Percentiles rank a stretch among this genome's conserved stretches.
These are phyloP conservation scores for Aspergillus neotritici DNA, from an alignment of 2,329 filamentous ascomycete genomes.

Conservation along the genomic window DNA sequence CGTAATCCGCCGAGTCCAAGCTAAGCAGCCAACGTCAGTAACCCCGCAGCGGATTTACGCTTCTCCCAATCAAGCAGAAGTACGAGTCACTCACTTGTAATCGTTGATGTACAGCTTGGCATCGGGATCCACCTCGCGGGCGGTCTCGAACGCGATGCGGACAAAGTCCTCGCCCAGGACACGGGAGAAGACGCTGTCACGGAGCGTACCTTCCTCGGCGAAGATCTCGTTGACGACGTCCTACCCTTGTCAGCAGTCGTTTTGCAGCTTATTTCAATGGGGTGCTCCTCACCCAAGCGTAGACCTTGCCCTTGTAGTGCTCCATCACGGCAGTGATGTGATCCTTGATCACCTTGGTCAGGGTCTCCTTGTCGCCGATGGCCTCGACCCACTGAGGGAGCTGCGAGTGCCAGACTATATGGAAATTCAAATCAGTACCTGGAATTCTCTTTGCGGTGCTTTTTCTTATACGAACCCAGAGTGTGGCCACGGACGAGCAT, in stretches of 20 bases:
- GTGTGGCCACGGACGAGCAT: conserved; percentile 59
- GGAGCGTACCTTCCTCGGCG: conserved; percentile 53
- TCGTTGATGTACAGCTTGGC: conserved; percentile 75
- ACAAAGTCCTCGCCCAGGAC: conserved; percentile 67
- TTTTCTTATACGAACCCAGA: conserved; percentile 39
- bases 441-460: conserved; percentile 19
- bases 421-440: neutral
- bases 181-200: conserved; percentile 58
- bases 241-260: conserved; percentile 7
- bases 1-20: conserved; percentile 54
- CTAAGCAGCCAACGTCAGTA: conserved; percentile 42
- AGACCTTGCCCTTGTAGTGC: conserved; percentile 32
- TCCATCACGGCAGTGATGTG: conserved; percentile 33
- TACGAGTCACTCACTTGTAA: conserved; percentile 36
- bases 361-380: conserved; percentile 46
- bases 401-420: conserved; percentile 35
- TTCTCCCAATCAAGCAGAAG: neutral
- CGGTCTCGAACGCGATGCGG: conserved; percentile 63
- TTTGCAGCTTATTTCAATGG: neutral
- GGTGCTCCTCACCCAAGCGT: conserved; percentile 27
- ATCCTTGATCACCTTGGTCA: conserved; percentile 50
- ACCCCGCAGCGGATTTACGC: too few relatives aligned
- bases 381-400: conserved; percentile 37
- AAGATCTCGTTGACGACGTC: conserved; percentile 33
- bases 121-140: conserved; percentile 58